Conservation (phyloP, 345 rosid genomes). For the Alliaria petiolata region DNA sequence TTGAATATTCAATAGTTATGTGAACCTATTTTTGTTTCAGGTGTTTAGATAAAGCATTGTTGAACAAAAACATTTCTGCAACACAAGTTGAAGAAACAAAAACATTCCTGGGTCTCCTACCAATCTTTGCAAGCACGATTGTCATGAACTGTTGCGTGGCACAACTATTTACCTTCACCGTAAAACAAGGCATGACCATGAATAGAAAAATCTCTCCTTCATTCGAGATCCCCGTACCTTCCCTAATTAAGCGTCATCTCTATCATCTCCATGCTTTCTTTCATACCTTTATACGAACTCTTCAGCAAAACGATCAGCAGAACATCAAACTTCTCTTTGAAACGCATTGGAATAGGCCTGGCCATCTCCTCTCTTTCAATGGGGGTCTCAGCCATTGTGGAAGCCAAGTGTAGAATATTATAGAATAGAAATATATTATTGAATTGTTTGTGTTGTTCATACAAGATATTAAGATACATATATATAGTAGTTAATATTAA, state of each 20-base stretch:
- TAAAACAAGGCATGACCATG: conserved; percentile 55
- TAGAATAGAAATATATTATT: too few relatives aligned
- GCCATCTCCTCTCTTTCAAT: conserved; percentile 48
- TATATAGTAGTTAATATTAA: too few relatives aligned
- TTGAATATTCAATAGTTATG: not conserved
- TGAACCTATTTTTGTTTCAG: conserved; percentile 13
- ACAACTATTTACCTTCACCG: conserved; percentile 53
- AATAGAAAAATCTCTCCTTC: conserved; percentile 30
- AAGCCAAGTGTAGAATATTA: too few relatives aligned
- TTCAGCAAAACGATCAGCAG: not conserved
- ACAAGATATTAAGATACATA: too few relatives aligned
- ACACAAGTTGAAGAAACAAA: conserved; percentile 46
- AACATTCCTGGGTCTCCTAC: conserved; percentile 45
- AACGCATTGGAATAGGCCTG: conserved; percentile 50
- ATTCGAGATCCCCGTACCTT: conserved; percentile 51
- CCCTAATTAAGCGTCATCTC: conserved; percentile 42
- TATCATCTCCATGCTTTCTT: conserved; percentile 34
- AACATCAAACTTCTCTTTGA: conserved; percentile 25
- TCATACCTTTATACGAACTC: conserved; percentile 42
- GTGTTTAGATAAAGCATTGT: conserved; percentile 44
- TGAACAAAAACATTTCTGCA: conserved; percentile 23
- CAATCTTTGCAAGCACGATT: conserved; percentile 53
- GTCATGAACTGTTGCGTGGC: conserved; percentile 61
- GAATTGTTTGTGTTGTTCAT: too few relatives aligned
- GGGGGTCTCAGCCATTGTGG: conserved; percentile 49